Conservation (phyloP, 306 rosid genomes). For the Vigna nakashimae region DNA sequence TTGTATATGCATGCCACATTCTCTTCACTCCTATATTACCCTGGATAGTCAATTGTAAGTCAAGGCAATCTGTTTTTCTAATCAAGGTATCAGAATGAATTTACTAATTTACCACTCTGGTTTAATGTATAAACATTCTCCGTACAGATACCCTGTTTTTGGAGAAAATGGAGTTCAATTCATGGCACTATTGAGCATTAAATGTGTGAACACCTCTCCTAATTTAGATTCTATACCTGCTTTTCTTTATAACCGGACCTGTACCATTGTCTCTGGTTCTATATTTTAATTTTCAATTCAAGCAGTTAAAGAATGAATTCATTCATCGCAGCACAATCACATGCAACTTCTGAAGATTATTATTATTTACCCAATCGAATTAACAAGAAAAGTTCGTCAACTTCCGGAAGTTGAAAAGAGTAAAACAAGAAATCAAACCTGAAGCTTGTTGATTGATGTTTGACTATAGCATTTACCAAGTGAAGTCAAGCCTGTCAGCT, state of each 20-base stretch:
- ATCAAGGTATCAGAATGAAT: slow-evolving; percentile 1
- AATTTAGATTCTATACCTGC: background rate
- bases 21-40: background rate
- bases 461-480: background rate
- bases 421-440: slow-evolving; percentile 22
- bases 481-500: background rate
- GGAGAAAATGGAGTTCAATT: background rate
- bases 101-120: background rate
- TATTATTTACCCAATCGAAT: background rate
- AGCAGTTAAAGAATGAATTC: background rate
- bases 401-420: background rate
- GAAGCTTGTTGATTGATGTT: background rate
- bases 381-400: slow-evolving; percentile 24
- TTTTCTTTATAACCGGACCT: background rate
- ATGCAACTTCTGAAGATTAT: background rate
- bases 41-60: slow-evolving; percentile 12
- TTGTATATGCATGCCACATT: background rate
- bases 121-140: background rate
- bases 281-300: background rate
- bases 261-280: background rate
- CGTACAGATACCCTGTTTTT: background rate
- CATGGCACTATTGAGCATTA: background rate
- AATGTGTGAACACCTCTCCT: background rate
- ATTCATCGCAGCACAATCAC: background rate
- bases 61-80: slow-evolving; percentile 5